phyloP scores from a whole-genome alignment of 2,329 filamentous ascomycete species.

The Onygena corvina region DNA sequence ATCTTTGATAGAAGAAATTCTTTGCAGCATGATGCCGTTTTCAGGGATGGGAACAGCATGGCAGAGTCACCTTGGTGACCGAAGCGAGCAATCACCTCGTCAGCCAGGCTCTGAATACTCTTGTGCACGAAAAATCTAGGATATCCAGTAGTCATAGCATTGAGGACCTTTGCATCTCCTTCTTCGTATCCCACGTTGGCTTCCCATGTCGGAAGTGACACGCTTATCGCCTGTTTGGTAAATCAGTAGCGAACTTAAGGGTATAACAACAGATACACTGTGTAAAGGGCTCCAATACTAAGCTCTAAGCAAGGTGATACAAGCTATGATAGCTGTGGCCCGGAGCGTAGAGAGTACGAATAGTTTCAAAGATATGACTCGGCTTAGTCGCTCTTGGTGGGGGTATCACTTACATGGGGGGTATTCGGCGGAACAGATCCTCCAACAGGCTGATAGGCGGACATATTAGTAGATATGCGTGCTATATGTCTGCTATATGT shows the following conservation, averaged over 20 bases:
- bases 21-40: conserved; percentile 58
- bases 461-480: conserved; percentile 20
- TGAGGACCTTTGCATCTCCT: conserved; percentile 73
- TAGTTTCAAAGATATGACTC: not conserved
- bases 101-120: conserved; percentile 61
- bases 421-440: conserved; percentile 67
- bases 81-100: conserved; percentile 53
- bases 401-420: conserved; percentile 51
- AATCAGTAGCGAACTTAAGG: conserved; percentile 8
- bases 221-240: conserved; percentile 69
- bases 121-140: conserved; percentile 90
- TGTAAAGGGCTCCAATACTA: no score
- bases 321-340: no score
- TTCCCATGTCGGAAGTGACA: conserved; percentile 86
- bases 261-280: not conserved
- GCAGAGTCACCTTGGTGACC: conserved; percentile 48
- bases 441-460: conserved; percentile 38
- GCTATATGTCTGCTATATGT: no score
- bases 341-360: not conserved
- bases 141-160: conserved; percentile 79
- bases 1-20: conserved; percentile 51
- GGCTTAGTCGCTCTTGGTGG: not conserved
- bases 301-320: no score
- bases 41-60: conserved; percentile 68
- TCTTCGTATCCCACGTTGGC: conserved; percentile 91